Evolutionary conservation across 768 basidiomycete species (phyloP), one percentile per base, ranked within the genome.

Genomic region (Leccinum boreale): DNA sequence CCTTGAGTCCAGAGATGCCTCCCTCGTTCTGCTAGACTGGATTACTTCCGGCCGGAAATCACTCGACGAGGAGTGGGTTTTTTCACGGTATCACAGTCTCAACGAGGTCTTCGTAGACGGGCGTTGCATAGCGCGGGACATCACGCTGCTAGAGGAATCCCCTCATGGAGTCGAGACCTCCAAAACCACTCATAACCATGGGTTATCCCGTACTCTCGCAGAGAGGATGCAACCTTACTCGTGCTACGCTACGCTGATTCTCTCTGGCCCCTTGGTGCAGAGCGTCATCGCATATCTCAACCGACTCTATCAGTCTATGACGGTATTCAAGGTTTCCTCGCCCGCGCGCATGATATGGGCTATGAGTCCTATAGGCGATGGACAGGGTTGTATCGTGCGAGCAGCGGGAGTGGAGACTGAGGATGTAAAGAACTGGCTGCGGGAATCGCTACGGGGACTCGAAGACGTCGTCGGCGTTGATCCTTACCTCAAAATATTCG

Each of bases 1-100:
- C 55, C 78, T 97, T 35, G 26, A 28, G 26, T 78, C 79, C 9
- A 65, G 65, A 10, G 78, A 78, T 45, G 81, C 87, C 9, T 90
- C 89, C 12, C 75, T 87, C 8, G 79, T 92, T 44, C 72, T 95
- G 1, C 80, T 98, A 15, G 96, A 98, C 69, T 97, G 94, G 92
- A 75, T 93, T 57, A 97, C 94, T 1, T 90, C 91, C 3, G 96
- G 96, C 11, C 83, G 96, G 35, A 86, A 84, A 68, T 81, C 86
- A 8, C 78, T 85, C 24, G 90, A 90, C 29, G 96, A 98, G 67
- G 87, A 91, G 52, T 98, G 96, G 96, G 85, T 72, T 3, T 95
- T 98, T 70, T 83, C 88, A 51, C 78, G 82, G 58, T 98, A 96
- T 70, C 83, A 87, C 68, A 94, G 90, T 64, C 73, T 82, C 55